phyloP scores from a whole-genome alignment of 768 basidiomycete species.

The Coprinellus micaceus region DNA sequence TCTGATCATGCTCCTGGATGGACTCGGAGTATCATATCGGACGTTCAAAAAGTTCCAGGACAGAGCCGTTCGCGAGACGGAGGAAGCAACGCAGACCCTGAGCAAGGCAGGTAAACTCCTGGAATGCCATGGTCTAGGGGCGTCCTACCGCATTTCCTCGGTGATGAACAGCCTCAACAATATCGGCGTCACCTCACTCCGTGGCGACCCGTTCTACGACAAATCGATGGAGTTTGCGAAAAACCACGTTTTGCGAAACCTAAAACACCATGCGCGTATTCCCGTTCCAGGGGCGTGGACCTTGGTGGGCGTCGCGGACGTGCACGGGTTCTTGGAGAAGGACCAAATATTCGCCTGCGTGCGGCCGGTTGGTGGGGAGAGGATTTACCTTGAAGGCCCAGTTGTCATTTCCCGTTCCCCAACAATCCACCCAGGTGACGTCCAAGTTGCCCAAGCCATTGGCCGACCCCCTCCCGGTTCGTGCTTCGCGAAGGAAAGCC shows the following conservation, averaged over 20 bases:
- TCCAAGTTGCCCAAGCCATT: constrained; percentile 55
- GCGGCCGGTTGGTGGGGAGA: constrained; percentile 34
- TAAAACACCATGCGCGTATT: constrained; percentile 66
- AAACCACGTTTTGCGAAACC: constrained; percentile 60
- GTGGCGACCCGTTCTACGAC: constrained; percentile 44
- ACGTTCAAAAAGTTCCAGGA: constrained; percentile 55
- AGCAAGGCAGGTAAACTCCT: constrained; percentile 45
- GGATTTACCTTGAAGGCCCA: constrained; percentile 49
- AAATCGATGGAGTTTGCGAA: constrained; percentile 51
- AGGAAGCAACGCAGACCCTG: constrained; percentile 40
- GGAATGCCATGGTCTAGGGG: constrained; percentile 54
- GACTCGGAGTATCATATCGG: constrained; percentile 52
- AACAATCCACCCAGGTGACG: constrained; percentile 66
- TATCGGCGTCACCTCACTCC: constrained; percentile 36
- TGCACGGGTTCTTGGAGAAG: constrained; percentile 47
- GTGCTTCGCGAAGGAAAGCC: constrained; percentile 46
- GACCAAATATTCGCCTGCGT: constrained; percentile 62
- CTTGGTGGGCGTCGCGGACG: constrained; percentile 70
- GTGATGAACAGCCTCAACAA: constrained; percentile 48
- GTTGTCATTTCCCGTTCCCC: constrained; percentile 62
- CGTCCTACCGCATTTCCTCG: constrained; percentile 53
- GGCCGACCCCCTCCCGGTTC: constrained; percentile 52
- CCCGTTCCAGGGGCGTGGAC: constrained; percentile 63
- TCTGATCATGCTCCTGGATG: constrained; percentile 64
- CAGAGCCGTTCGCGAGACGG: constrained; percentile 43